These are phyloP conservation scores for Saitozyma podzolica DNA, from an alignment of 768 basidiomycete genomes.

Conservation along the genomic window DNA sequence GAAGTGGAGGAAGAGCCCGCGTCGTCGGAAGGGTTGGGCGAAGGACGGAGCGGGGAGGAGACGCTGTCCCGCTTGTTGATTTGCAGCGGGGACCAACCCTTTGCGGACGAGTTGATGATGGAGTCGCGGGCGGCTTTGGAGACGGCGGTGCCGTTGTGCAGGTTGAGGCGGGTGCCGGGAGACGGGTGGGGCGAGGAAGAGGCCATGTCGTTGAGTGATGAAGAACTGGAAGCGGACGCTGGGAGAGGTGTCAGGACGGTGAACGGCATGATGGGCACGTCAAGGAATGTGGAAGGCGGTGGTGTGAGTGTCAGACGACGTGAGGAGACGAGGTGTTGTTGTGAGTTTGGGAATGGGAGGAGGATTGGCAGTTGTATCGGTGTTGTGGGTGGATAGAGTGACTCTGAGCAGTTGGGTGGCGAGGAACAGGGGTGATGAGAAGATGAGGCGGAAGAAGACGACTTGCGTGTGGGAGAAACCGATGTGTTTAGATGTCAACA, in stretches of 20 bases:
- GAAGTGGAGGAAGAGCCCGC: conserved; percentile 10
- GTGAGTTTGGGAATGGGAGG: too few relatives aligned
- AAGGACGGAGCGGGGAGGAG: conserved; percentile 34
- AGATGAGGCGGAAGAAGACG: too few relatives aligned
- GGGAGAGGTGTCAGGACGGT: conserved; percentile 13
- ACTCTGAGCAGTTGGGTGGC: too few relatives aligned
- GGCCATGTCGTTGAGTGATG: conserved; percentile 2
- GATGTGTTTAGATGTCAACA: too few relatives aligned
- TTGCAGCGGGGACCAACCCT: conserved; percentile 52
- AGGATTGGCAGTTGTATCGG: too few relatives aligned
- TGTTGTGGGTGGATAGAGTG: too few relatives aligned
- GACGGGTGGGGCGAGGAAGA: conserved; percentile 9
- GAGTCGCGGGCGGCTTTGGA: conserved; percentile 36
- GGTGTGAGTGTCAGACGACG: too few relatives aligned
- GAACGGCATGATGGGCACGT: conserved; percentile 6
- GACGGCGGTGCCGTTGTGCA: conserved; percentile 4
- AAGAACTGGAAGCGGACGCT: conserved; percentile 2
- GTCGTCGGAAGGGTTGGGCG: conserved; percentile 16
- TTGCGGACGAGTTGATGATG: conserved; percentile 50
- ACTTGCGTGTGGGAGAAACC: too few relatives aligned
- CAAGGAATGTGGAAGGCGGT: too few relatives aligned
- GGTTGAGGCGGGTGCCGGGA: conserved; percentile 4
- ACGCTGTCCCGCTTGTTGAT: conserved; percentile 46
- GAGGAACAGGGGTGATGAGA: too few relatives aligned
- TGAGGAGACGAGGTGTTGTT: too few relatives aligned